Conservation (phyloP, 176 grass and related monocot genomes). For the Phoenix roebelenii region DNA sequence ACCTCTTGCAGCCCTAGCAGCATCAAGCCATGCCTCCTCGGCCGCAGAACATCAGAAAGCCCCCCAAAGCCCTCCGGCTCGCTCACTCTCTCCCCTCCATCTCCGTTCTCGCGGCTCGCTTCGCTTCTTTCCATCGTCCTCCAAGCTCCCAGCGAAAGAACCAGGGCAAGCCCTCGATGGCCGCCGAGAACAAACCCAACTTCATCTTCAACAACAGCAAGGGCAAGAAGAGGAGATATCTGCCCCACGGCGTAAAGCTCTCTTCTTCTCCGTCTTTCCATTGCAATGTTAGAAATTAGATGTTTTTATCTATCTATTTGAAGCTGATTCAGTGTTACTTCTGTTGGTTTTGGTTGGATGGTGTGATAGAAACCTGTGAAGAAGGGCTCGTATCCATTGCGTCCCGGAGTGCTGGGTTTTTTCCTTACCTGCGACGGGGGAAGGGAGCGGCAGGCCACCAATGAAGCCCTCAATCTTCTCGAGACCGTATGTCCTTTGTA, state of each 20-base stretch:
- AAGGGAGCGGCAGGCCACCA: constrained; percentile 76
- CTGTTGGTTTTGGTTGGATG: not conserved
- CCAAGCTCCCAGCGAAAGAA: too few relatives aligned
- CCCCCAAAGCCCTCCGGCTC: too few relatives aligned
- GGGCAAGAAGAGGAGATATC: constrained; percentile 78
- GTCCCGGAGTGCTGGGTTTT: constrained; percentile 82
- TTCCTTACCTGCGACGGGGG: constrained; percentile 95
- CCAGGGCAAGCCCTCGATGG: not conserved
- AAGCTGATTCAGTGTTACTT: not conserved
- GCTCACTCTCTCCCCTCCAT: too few relatives aligned
- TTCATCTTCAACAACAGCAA: constrained; percentile 13
- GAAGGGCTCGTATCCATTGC: constrained; percentile 73
- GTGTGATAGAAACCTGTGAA: constrained; percentile 32
- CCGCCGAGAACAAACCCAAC: constrained; percentile 2
- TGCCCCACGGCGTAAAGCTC: constrained; percentile 44
- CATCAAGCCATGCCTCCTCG: too few relatives aligned
- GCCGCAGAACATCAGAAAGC: too few relatives aligned
- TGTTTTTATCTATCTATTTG: too few relatives aligned
- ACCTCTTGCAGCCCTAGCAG: too few relatives aligned
- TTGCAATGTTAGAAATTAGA: too few relatives aligned
- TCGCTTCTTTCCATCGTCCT: too few relatives aligned
- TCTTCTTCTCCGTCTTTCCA: not conserved
- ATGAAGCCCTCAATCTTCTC: constrained; percentile 77
- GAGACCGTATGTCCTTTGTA: constrained; percentile 34
- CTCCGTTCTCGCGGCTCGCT: too few relatives aligned